Evolutionary conservation across 352 stramenopile genomes (phyloP).

Genomic region (Globisporangium lucens): DNA sequence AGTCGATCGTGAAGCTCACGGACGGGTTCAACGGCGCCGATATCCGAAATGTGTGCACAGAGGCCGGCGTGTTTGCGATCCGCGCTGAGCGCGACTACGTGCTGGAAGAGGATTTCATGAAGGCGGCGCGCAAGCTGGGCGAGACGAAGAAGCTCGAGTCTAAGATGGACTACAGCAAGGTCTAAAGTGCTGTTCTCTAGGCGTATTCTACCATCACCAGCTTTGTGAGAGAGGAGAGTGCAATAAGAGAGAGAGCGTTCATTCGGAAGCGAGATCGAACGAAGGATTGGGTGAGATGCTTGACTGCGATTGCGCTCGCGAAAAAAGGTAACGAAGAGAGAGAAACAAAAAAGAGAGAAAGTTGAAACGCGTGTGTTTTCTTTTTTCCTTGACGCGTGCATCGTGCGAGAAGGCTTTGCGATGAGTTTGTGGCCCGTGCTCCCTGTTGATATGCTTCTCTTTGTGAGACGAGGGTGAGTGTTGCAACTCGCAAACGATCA

Average conservation of each 20-base stretch:
- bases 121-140: constrained; percentile 98
- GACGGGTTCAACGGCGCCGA: constrained; percentile 99
- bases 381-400: neutral
- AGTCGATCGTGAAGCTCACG: constrained; percentile 98
- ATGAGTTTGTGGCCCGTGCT: too few species aligned
- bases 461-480: too few species aligned
- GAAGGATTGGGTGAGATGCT: neutral
- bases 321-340: neutral
- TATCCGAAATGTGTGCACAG: constrained; percentile 98
- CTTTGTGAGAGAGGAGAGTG: neutral
- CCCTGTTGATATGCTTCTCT: too few species aligned
- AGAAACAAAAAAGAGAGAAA: neutral
- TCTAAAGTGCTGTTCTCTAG: constrained; percentile 83
- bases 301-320: neutral
- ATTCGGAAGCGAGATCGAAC: neutral
- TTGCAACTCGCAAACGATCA: too few species aligned
- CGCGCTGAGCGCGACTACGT: constrained; percentile 98
- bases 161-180: constrained; percentile 99
- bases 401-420: neutral
- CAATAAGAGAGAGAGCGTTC: neutral
- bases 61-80: constrained; percentile 98
- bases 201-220: neutral
- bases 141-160: constrained; percentile 99
- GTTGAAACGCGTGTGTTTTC: neutral
- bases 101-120: constrained; percentile 99